Evolutionary conservation across 2,329 filamentous ascomycete genomes (phyloP).

Genomic region (Pyricularia pennisetigena): DNA sequence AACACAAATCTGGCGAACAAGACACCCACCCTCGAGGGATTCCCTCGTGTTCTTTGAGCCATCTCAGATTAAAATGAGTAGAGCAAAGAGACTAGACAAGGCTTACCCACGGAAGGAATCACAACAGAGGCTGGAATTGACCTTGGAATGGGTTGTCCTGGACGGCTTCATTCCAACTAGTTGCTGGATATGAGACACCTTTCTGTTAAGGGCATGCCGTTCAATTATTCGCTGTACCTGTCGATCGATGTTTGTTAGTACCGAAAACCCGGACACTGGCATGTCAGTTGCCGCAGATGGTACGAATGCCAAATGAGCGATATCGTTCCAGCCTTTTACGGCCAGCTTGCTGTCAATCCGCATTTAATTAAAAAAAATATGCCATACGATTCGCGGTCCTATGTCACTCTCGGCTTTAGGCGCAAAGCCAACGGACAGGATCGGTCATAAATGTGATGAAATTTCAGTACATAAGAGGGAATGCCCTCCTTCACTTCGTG

Average conservation of each 20-base stretch:
- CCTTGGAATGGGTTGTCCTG: slow-evolving; percentile 18
- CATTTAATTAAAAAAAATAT: neutral
- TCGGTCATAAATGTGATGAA: neutral
- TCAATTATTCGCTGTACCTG: neutral
- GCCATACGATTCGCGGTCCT: too few species aligned
- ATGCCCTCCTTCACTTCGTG: neutral
- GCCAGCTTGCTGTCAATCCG: neutral
- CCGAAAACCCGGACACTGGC: neutral
- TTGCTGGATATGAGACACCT: neutral
- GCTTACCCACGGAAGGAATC: too few species aligned
- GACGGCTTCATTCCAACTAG: slow-evolving; percentile 10
- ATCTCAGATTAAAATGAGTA: neutral
- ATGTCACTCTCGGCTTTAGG: too few species aligned
- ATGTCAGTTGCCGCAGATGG: neutral
- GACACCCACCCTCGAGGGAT: neutral
- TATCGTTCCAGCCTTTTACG: neutral
- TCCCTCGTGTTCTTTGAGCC: neutral
- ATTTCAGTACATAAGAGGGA: neutral
- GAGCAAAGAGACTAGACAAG: neutral
- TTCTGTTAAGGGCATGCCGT: neutral
- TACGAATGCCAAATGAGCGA: neutral
- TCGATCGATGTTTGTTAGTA: neutral
- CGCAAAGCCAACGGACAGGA: neutral
- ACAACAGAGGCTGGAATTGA: neutral
- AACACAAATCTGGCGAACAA: neutral